phyloP scores from a whole-genome alignment of 768 basidiomycete species.

The Phaeotremella fagi region DNA sequence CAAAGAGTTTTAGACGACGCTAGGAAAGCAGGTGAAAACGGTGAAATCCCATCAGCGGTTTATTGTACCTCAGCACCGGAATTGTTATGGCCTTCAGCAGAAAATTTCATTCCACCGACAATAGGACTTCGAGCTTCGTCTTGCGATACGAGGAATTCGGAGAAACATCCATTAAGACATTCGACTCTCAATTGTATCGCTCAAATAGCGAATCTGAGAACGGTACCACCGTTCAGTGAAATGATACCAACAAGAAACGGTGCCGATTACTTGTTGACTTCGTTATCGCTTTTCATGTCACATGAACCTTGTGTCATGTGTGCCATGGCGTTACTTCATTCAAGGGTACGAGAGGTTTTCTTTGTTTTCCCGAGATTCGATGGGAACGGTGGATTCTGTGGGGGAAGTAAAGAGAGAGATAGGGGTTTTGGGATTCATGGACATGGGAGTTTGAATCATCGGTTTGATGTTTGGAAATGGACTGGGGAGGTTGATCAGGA shows the following conservation, averaged over 20 bases:
- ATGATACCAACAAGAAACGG: constrained; percentile 55
- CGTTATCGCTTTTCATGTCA: constrained; percentile 75
- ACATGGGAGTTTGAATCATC: constrained; percentile 82
- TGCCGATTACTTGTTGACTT: constrained; percentile 80
- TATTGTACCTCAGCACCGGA: constrained; percentile 55
- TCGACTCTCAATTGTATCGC: constrained; percentile 63
- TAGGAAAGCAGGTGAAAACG: constrained; percentile 51
- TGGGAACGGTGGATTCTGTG: constrained; percentile 85
- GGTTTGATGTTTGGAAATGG: constrained; percentile 72
- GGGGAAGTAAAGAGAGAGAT: constrained; percentile 50
- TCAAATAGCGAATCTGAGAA: constrained; percentile 43
- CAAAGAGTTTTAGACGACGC: constrained; percentile 56
- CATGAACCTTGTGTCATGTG: constrained; percentile 99
- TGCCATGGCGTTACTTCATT: constrained; percentile 91
- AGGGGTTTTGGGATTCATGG: constrained; percentile 63
- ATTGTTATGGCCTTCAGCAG: constrained; percentile 24
- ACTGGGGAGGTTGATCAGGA: constrained; percentile 23
- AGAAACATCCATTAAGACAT: constrained; percentile 75
- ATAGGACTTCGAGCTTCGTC: constrained; percentile 51
- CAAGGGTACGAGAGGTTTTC: constrained; percentile 78
- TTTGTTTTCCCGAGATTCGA: constrained; percentile 62
- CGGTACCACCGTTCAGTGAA: constrained; percentile 41
- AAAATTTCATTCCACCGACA: constrained; percentile 47
- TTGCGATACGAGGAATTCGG: constrained; percentile 66
- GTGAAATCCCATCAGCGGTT: constrained; percentile 76